Evolutionary conservation across 2,329 filamentous ascomycete genomes (phyloP).

Genomic region (Juglanconis juglandina): DNA sequence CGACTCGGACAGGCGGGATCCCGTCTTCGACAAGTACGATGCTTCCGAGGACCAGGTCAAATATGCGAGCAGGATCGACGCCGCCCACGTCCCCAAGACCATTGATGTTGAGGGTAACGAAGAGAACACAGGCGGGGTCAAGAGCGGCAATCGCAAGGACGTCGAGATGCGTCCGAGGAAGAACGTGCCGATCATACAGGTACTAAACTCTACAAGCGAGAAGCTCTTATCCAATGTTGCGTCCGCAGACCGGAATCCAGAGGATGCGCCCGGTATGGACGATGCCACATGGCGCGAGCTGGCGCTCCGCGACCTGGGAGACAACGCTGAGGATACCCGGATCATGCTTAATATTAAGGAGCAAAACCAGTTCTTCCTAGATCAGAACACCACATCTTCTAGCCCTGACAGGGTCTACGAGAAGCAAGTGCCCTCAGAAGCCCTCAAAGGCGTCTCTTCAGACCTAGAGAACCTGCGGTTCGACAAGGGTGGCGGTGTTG

Average conservation of each 20-base stretch:
- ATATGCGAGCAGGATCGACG: constrained; percentile 51
- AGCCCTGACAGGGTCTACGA: constrained; percentile 54
- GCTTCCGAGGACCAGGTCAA: constrained; percentile 62
- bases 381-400: constrained; percentile 46
- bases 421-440: constrained; percentile 65
- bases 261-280: constrained; percentile 63
- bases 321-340: constrained; percentile 68
- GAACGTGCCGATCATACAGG: constrained; percentile 84
- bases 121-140: constrained; percentile 83
- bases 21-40: constrained; percentile 82
- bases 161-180: constrained; percentile 80
- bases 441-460: constrained; percentile 61
- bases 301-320: constrained; percentile 74
- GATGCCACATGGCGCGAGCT: constrained; percentile 73
- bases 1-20: constrained; percentile 72
- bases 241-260: constrained; percentile 68
- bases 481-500: constrained; percentile 48
- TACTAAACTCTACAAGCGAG: constrained; percentile 85
- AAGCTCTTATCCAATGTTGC: constrained; percentile 89
- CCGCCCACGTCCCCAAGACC: constrained; percentile 75
- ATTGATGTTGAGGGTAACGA: constrained; percentile 94
- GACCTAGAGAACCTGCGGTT: constrained; percentile 55
- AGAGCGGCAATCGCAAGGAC: constrained; percentile 79
- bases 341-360: constrained; percentile 86
- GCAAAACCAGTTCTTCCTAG: constrained; percentile 77